Conservation (phyloP, 495 filamentous ascomycete genomes). For the Chlorociboria aeruginascens region DNA sequence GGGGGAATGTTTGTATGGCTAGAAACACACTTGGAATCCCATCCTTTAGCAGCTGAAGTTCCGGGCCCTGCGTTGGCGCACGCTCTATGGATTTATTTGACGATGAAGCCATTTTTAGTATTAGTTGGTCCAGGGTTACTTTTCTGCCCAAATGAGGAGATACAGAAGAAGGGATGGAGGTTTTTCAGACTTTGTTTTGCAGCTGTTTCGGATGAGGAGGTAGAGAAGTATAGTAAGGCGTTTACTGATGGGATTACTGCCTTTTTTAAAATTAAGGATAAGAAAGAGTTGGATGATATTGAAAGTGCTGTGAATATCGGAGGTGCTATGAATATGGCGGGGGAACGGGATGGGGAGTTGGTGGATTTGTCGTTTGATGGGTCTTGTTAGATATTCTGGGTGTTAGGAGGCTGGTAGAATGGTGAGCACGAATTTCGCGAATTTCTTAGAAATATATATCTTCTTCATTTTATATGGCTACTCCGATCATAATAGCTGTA, state of each 20-base stretch:
- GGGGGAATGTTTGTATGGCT: conserved; percentile 94
- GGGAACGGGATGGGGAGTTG: conserved; percentile 3
- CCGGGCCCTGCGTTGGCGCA: conserved; percentile 32
- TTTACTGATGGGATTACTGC: conserved; percentile 54
- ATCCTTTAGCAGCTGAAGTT: conserved; percentile 50
- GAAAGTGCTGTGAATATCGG: conserved; percentile 1
- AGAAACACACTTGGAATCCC: conserved; percentile 48
- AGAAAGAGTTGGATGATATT: conserved; percentile 45
- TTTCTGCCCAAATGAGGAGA: conserved; percentile 52
- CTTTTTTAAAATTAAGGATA: conserved; percentile 64
- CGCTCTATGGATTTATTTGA: conserved; percentile 65
- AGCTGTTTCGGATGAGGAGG: conserved; percentile 58
- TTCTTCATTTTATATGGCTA: no score
- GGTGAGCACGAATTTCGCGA: no score
- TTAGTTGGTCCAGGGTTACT: conserved; percentile 56
- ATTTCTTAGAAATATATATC: no score
- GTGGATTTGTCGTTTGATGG: conserved; percentile 12
- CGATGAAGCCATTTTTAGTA: conserved; percentile 51
- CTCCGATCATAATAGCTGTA: no score
- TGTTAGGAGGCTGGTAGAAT: background rate
- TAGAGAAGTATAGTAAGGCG: conserved; percentile 42
- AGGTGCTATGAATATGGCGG: background rate
- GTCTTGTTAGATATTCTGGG: conserved; percentile 9
- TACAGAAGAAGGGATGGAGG: conserved; percentile 44
- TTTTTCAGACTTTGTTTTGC: conserved; percentile 80